Evolutionary conservation across 768 basidiomycete species (phyloP), one percentile per base, ranked within the genome.

Genomic region (Suillus clintonianus): DNA sequence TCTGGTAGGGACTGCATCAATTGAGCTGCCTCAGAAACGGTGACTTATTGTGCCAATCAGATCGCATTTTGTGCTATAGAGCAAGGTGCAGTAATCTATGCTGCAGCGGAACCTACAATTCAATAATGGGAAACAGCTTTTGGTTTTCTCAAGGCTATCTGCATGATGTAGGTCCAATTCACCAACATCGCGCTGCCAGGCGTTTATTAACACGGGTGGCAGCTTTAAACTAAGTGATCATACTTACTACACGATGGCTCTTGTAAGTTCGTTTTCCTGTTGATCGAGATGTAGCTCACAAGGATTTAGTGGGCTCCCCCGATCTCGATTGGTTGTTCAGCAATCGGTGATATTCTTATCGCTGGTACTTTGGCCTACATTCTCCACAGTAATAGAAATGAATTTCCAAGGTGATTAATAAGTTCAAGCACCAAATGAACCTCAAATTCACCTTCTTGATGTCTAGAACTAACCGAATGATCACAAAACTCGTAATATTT

Each of bases 291-390:
- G 17, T 27, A 13, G 27, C 55, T 57, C 34, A 57, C n/a, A 19
- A 27, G 17, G 24, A 2, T 41, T 17, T 4, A 74, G 75, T 73
- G 73, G 71, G 5, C 64, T 59, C 3, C 64, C 13, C 66, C 61
- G 56, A 2, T 69, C 27, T 70, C 74, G 71, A 30, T 76, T 5
- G 73, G 73, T 14, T 13, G 60, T 9, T 72, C 71, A 6, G 62
- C 72, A 15, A 19, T 71, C 2, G 47, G 51, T 19, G 73, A 74
- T 24, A 59, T 66, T 14, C 64, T 30, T 34, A 65, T 76, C 63
- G 71, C 75, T 58, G 65, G 56, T 45, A 68, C 69, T 56, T 43
- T 75, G 3, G 68, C 9, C 9, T 57, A 64, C 56, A 45, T 66
- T 9, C 62, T 74, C 11, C 65, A 39, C 7, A 59, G 55, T 36